A percentile compares a stretch with the other conserved stretches of the same genome.
Conservation (phyloP, 1,284 basidiomycete species). For the Rhodotorula sp. region DNA sequence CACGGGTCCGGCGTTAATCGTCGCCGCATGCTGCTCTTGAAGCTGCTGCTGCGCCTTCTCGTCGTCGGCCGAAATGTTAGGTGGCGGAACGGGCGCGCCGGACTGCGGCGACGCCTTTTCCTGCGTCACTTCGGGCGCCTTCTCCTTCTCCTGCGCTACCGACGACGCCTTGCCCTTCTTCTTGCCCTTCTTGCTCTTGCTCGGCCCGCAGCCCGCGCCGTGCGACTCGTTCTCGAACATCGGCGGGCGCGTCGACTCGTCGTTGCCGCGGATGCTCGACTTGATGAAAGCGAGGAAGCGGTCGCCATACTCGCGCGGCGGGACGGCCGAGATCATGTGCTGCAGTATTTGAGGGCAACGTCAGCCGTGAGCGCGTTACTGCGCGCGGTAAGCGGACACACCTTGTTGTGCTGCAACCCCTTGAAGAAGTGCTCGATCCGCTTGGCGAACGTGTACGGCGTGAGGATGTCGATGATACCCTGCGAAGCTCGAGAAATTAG, state of each 20-base stretch:
- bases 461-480: conserved; percentile 91
- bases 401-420: conserved; percentile 78
- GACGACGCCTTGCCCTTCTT: neutral
- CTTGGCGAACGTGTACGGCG: conserved; percentile 80
- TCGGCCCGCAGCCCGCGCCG: no score
- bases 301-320: conserved; percentile 76
- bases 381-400: conserved; percentile 53
- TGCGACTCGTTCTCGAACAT: conserved; percentile 26
- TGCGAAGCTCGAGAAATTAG: conserved; percentile 49
- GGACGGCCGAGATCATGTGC: conserved; percentile 92
- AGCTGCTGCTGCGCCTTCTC: conserved; percentile 7
- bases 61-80: neutral
- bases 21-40: neutral
- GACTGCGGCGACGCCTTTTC: no score
- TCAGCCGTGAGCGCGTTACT: neutral
- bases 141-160: neutral
- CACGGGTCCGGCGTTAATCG: neutral
- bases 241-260: conserved; percentile 22
- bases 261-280: conserved; percentile 34
- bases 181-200: neutral
- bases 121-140: neutral
- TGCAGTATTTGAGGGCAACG: conserved; percentile 49
- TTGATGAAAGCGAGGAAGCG: conserved; percentile 66
- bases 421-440: conserved; percentile 90
- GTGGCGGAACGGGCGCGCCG: neutral